Base-by-base conservation (phyloP, 139 green algal genomes). In the Chlorella vulgaris region DNA sequence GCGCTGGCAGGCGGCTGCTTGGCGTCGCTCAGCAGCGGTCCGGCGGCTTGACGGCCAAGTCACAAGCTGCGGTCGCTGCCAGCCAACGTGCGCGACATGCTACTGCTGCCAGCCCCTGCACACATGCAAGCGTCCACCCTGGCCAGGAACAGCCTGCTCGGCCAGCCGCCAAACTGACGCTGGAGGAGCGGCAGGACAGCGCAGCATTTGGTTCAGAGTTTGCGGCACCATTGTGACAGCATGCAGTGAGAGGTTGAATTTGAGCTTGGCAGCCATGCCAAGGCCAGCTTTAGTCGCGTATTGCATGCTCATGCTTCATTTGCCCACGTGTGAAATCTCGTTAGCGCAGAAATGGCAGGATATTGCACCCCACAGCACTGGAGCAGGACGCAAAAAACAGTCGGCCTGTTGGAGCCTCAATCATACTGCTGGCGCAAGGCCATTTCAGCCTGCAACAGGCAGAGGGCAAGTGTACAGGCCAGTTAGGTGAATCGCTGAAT, bases 341-440 rank as follows among this genome's bases (percentile, higher is more conserved):
- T 24, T 55, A 15, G 13, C 47, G 47, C 47, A 10, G 10, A 15
- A 24, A 15, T 55, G 47, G 15, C 10, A 15, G 13, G 15, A 55
- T 15, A 10, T 24, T 24, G 47, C 47, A 55, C 47, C 47, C 10
- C 15, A 15, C 47, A 10, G 47, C 47, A 55, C 15, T 55, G 47
- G n/a, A n/a, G n/a, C n/a, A n/a, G n/a, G n/a, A n/a, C n/a, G n/a
- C n/a, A n/a, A n/a, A n/a, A n/a, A n/a, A n/a, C n/a, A n/a, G n/a
- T n/a, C n/a, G n/a, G n/a, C n/a, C n/a, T n/a, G n/a, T n/a, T n/a
- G n/a, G n/a, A n/a, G 22, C 55, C 15, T 68, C 53, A 97, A 75
- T 97, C 93, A 82, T 91, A 97, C 53, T 95, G 92, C 74, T 97
- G 93, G n/a, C 93, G 83, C 61, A 97, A 81, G 38, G 90, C 85